Base-by-base conservation (phyloP, 176 grass and related monocot species). In the Musa beccarii region DNA sequence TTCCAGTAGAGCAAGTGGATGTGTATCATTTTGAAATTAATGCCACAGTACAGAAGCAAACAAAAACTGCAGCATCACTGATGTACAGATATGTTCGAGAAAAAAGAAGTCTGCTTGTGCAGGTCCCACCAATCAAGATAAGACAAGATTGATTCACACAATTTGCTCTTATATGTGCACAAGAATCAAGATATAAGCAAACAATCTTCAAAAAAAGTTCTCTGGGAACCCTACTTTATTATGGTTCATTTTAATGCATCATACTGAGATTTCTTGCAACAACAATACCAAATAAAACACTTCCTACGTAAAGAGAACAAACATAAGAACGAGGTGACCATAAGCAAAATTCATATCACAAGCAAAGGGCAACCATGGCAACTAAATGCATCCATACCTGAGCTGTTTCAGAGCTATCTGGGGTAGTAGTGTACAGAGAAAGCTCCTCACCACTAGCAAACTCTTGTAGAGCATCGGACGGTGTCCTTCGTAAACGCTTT, bases 391-490 rank as follows among this genome's bases (percentile, higher is more conserved):
- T 10, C 15, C 20, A 52, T 23, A 77, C 75, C 90, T 63, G 73
- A 43, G 79, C 77, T 89, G 82, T 85, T 24, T 77, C 75, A 12
- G 75, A 64, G 12, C 49, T 77, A 77, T 77, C 89, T 85, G 89
- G 89, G 64, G 85, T 21, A 14, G 83, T 76, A 29, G 65, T 80
- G 78, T 90, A 86, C 52, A 97, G 84, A 76, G 94, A 89, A 79
- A 97, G 94, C 77, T 97, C 94, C 68, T 97, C 94, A 2, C 85
- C 90, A 80, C 88, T 97, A 64, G 84, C 86, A 64, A 89, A 84
- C 82, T 97, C 94, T 76, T 89, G 86, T 71, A 97, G 76, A 80
- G 89, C 64, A 63, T 97, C 94, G 89, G 94, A 97, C 17, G 94
- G 76, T 63, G 83, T 80, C 73, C 90, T 79, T 68, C 87, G 86